These are phyloP conservation scores for Quercus robur DNA, from an alignment of 306 rosid genomes.

Conservation along the genomic window DNA sequence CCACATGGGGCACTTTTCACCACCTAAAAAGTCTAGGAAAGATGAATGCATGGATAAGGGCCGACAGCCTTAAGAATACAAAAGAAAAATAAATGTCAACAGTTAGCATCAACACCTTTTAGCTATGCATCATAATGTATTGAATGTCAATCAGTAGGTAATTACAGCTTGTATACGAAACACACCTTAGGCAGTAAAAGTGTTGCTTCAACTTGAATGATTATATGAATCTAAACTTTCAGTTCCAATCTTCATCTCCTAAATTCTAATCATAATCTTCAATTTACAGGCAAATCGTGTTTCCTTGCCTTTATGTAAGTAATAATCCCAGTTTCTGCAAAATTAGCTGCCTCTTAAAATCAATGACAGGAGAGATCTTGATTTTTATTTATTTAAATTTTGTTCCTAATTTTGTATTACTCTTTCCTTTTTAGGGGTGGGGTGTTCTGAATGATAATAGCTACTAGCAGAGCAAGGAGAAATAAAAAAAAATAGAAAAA, in stretches of 20 bases:
- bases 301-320: slow-evolving; percentile 14
- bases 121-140: background rate
- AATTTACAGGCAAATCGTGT: background rate
- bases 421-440: background rate
- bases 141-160: background rate
- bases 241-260: slow-evolving; percentile 1
- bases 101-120: background rate
- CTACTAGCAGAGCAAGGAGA: background rate
- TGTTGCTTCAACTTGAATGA: background rate
- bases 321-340: background rate
- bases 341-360: slow-evolving; percentile 5
- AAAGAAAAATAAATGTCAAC: too few relatives aligned
- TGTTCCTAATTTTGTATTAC: background rate
- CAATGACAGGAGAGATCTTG: background rate
- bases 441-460: background rate
- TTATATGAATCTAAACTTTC: background rate
- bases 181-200: slow-evolving; percentile 1
- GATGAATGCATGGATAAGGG: too few relatives aligned
- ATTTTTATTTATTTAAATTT: background rate
- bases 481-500: background rate
- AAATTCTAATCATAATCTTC: slow-evolving; percentile 7
- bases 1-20: too few relatives aligned
- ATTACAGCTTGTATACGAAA: background rate
- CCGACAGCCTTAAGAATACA: too few relatives aligned
- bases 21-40: too few relatives aligned